phyloP scores from a whole-genome alignment of 768 basidiomycete species.

The Trametes elegans region DNA sequence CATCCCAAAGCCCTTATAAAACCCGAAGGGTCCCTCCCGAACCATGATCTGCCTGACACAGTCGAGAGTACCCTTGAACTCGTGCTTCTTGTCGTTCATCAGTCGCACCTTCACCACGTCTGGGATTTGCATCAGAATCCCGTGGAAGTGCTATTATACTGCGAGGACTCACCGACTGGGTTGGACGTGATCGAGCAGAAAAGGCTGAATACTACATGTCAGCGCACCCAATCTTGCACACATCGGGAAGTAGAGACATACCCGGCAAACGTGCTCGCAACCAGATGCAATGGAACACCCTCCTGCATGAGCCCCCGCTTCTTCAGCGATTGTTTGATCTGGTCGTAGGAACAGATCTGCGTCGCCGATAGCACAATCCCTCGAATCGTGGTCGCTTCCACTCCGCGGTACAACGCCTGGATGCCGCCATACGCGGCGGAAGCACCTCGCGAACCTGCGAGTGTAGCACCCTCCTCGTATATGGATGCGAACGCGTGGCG shows the following conservation, averaged over 20 bases:
- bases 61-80: constrained; percentile 29
- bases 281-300: constrained; percentile 33
- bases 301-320: constrained; percentile 31
- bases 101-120: constrained; percentile 39
- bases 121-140: not conserved
- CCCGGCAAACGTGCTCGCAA: constrained; percentile 35
- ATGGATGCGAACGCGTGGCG: constrained; percentile 33
- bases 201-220: constrained; percentile 18
- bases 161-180: constrained; percentile 31
- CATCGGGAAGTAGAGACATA: constrained; percentile 5
- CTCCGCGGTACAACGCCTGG: constrained; percentile 33
- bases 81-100: constrained; percentile 36
- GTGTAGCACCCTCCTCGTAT: constrained; percentile 29
- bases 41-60: constrained; percentile 31
- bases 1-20: constrained; percentile 41
- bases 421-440: constrained; percentile 24
- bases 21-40: constrained; percentile 33
- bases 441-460: constrained; percentile 5
- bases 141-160: not conserved
- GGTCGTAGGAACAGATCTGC: constrained; percentile 38
- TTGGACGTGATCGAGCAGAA: constrained; percentile 38
- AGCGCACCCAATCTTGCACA: not conserved
- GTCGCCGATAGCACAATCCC: constrained; percentile 35
- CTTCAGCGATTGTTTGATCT: constrained; percentile 36
- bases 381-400: constrained; percentile 33